Evolutionary conservation across 257 asterid species (phyloP), one percentile per base, ranked within the genome.

Genomic region (Dorcoceras hygrometricum): DNA sequence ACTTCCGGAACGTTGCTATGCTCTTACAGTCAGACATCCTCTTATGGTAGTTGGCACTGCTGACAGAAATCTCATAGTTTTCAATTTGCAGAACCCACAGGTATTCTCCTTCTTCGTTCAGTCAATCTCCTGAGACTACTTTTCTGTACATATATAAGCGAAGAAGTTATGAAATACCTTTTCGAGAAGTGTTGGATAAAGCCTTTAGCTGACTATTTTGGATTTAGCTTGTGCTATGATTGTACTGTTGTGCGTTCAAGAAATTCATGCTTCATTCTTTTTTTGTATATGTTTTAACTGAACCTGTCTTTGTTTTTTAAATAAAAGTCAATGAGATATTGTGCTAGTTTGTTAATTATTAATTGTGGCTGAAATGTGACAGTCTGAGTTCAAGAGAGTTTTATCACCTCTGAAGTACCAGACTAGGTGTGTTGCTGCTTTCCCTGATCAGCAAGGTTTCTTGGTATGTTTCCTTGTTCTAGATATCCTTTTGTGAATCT

Each of bases 401-500:
- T 25, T 62, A 58, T 94, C 99, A 61, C 99, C 99, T 23, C 60
- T 94, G 72, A 90, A 90, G 89, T 87, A 90, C 84, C 99, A 94
- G 78, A 94, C 99, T 29, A 84, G 99, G 78, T 94, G 97, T 74
- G 66, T 94, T 61, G 99, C 99, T 66, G 95, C 99, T 67, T 94
- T 94, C 76, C 99, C 99, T 55, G 96, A 94, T 77, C 90, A 94
- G 78, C 96, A 90, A 82, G 99, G 99, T 54, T 94, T 90, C 82
- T 75, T 94, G 76, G 97, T 94, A 77, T 81, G 95, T 80, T 76
- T 56, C 59, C 59, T 48, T 23, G 31, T 57, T 64, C 55, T 23
- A 63, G 70, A 31, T 68, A 56, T 66, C 51, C 25, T 62, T 39
- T 16, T 56, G 36, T 29, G 32, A 16, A 24, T 23, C 12, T 10